Evolutionary conservation across 225 moss, liverwort and hornwort genomes (phyloP).

Genomic region (Polytrichum formosum): DNA sequence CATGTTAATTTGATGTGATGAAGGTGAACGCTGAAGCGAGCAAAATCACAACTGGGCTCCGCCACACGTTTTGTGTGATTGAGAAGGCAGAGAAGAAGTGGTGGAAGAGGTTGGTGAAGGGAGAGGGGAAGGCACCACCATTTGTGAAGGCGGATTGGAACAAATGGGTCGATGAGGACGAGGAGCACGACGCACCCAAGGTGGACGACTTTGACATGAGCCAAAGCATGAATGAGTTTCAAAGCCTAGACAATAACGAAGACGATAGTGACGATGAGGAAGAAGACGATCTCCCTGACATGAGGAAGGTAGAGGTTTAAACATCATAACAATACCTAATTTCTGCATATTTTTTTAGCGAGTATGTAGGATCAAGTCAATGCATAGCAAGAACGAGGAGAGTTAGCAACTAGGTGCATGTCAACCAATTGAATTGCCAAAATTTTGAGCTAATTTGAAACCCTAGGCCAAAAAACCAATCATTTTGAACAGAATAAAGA

Average conservation of each 20-base stretch:
- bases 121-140: conserved; percentile 73
- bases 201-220: conserved; percentile 68
- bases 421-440: too few relatives aligned
- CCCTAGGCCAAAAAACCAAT: too few relatives aligned
- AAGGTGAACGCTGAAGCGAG: conserved; percentile 35
- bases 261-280: conserved; percentile 37
- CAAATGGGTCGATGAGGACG: conserved; percentile 98
- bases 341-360: too few relatives aligned
- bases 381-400: too few relatives aligned
- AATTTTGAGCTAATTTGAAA: too few relatives aligned
- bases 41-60: conserved; percentile 62
- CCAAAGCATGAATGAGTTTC: conserved; percentile 46
- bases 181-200: conserved; percentile 80
- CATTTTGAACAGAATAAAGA: too few relatives aligned
- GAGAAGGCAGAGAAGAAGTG: conserved; percentile 73
- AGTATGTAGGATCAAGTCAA: too few relatives aligned
- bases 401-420: too few relatives aligned
- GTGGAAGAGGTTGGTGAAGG: conserved; percentile 85
- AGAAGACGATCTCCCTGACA: conserved; percentile 36
- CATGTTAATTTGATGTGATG: conserved; percentile 42
- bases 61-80: conserved; percentile 65
- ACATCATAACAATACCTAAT: too few relatives aligned
- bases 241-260: conserved; percentile 22
- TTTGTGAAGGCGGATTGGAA: conserved; percentile 97
- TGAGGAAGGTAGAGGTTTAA: conserved; percentile 19